Evolutionary conservation across 2,329 filamentous ascomycete genomes (phyloP).

Genomic region (Rhinocladiella mackenziei): DNA sequence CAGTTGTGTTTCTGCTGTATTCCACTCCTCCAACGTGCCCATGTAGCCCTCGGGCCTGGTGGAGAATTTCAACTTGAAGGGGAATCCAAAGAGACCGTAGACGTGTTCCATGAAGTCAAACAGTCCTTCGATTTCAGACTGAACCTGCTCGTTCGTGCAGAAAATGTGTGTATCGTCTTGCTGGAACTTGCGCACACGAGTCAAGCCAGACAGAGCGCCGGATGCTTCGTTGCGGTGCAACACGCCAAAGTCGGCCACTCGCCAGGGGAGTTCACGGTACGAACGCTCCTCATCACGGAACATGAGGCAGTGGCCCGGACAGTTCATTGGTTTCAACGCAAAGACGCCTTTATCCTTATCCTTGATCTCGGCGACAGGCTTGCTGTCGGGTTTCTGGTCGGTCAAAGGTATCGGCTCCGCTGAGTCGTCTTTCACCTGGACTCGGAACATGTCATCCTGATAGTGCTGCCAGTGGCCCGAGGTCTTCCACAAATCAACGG

Average conservation of each 20-base stretch:
- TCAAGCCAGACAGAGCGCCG: conserved; percentile 83
- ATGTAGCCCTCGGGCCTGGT: conserved; percentile 87
- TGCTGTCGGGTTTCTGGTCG: conserved; percentile 27
- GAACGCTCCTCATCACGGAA: conserved; percentile 74
- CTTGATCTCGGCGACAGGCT: conserved; percentile 35
- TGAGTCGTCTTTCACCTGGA: conserved; percentile 48
- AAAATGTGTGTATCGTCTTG: conserved; percentile 98
- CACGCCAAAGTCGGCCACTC: conserved; percentile 93
- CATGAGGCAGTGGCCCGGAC: conserved; percentile 86
- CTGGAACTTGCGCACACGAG: conserved; percentile 87
- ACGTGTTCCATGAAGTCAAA: conserved; percentile 83
- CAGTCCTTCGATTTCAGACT: conserved; percentile 70
- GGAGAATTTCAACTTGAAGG: conserved; percentile 91
- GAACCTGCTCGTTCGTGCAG: conserved; percentile 75
- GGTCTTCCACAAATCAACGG: conserved; percentile 85
- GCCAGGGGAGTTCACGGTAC: conserved; percentile 84
- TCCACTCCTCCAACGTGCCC: conserved; percentile 81
- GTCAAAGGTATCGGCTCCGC: conserved; percentile 26
- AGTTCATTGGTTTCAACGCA: conserved; percentile 97
- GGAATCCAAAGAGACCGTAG: conserved; percentile 78
- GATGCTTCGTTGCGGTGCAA: conserved; percentile 94
- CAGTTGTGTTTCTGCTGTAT: conserved; percentile 78
- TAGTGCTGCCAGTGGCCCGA: conserved; percentile 94
- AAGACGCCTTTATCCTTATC: conserved; percentile 70
- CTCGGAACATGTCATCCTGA: conserved; percentile 93